phyloP scores from a whole-genome alignment of 75 land plant genomes.

The Chamaecyparis obtusa region DNA sequence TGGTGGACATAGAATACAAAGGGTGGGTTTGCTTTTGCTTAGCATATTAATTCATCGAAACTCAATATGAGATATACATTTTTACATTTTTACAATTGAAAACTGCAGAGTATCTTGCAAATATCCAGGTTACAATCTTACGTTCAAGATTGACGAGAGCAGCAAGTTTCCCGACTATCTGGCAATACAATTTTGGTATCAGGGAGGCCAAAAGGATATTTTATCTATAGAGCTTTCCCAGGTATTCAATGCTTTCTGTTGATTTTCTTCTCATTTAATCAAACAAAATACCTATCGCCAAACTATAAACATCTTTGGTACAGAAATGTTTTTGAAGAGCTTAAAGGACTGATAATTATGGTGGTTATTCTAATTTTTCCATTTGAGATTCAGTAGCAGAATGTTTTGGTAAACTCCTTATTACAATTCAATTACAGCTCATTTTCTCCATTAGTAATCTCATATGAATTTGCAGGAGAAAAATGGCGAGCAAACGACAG shows the following conservation, averaged over 20 bases:
- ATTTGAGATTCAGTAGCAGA: background rate
- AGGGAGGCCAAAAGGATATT: slow-evolving; percentile 32
- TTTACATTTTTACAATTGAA: background rate
- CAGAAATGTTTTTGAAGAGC: too few species aligned
- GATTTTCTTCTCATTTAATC: too few species aligned
- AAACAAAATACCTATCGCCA: too few species aligned
- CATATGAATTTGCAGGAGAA: slow-evolving; percentile 7
- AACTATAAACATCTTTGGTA: too few species aligned
- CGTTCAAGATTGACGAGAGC: slow-evolving; percentile 36
- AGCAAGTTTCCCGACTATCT: slow-evolving; percentile 46
- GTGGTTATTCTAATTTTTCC: background rate
- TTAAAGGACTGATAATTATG: too few species aligned
- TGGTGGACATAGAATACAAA: slow-evolving; percentile 42
- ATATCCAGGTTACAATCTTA: slow-evolving; percentile 25
- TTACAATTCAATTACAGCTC: background rate
- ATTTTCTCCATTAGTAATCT: background rate
- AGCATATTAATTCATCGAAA: background rate
- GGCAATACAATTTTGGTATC: slow-evolving; percentile 33
- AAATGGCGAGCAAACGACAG: slow-evolving; percentile 33
- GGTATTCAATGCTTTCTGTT: slow-evolving; percentile 14
- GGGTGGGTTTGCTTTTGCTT: slow-evolving; percentile 18
- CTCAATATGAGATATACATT: too few species aligned
- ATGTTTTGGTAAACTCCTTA: background rate
- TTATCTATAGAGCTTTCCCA: slow-evolving; percentile 14
- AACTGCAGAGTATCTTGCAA: slow-evolving; percentile 31